phyloP scores from a whole-genome alignment of 148 eudicot species.

The Heliamphora exappendiculata region DNA sequence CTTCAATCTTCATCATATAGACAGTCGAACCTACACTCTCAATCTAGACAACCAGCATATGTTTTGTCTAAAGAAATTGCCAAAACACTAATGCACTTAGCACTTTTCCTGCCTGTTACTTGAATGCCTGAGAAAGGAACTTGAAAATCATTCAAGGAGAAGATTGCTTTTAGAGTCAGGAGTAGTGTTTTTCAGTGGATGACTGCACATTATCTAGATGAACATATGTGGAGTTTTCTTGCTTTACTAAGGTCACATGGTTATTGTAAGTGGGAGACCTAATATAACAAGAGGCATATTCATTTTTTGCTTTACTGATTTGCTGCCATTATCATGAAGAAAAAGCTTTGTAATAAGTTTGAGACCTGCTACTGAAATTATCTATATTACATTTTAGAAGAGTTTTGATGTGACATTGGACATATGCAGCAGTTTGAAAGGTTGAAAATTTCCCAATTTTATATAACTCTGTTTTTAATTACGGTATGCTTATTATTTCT shows the following conservation, averaged over 20 bases:
- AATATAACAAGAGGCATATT: background rate
- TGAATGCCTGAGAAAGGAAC: background rate
- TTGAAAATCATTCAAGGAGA: background rate
- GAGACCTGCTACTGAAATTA: background rate
- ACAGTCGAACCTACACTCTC: too few species aligned
- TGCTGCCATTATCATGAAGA: conserved; percentile 4
- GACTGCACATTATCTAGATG: background rate
- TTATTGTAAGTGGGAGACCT: background rate
- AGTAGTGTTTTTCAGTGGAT: background rate
- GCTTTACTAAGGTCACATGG: background rate
- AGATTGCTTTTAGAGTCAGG: background rate
- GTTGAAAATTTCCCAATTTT: too few species aligned
- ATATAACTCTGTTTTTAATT: background rate
- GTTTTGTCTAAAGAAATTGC: too few species aligned
- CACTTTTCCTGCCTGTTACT: background rate
- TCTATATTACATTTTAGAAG: too few species aligned
- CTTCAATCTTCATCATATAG: too few species aligned
- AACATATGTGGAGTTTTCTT: background rate
- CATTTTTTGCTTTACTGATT: background rate
- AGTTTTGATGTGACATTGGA: too few species aligned
- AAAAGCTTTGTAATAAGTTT: conserved; percentile 2
- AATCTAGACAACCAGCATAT: too few species aligned
- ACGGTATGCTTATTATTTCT: background rate
- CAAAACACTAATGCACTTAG: too few species aligned
- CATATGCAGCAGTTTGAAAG: too few species aligned